phyloP scores from a whole-genome alignment of 805 yeast species.

The Metschnikowia hibisci region DNA sequence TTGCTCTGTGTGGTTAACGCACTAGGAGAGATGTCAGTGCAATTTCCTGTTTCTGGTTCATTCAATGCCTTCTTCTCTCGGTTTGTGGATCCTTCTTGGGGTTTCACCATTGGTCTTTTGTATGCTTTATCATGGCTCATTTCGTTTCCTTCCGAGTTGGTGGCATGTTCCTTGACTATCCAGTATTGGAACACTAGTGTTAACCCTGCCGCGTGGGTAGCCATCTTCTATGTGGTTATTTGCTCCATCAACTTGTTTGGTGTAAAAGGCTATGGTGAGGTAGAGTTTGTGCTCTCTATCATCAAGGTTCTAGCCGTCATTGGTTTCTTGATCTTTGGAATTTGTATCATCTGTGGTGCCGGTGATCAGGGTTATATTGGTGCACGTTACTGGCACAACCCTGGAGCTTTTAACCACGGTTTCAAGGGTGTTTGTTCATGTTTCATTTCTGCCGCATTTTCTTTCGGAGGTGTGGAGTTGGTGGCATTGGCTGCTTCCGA shows the following conservation, averaged over 20 bases:
- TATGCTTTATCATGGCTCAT: conserved; percentile 31
- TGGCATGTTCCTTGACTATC: conserved; percentile 35
- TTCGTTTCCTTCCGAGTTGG: conserved; percentile 28
- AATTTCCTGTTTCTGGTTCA: conserved; percentile 21
- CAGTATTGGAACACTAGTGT: conserved; percentile 31
- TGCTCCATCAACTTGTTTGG: conserved; percentile 35
- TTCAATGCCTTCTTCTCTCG: conserved; percentile 21
- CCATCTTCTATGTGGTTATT: conserved; percentile 31
- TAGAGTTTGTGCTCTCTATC: conserved; percentile 24
- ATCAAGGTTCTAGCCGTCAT: conserved; percentile 26
- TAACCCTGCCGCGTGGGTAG: conserved; percentile 37
- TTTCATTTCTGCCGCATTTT: conserved; percentile 54
- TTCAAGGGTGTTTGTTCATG: conserved; percentile 54
- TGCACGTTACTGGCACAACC: conserved; percentile 46
- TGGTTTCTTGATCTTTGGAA: conserved; percentile 25
- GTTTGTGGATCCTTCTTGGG: conserved; percentile 23
- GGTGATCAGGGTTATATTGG: conserved; percentile 48
- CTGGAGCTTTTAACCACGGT: conserved; percentile 53
- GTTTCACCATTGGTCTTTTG: conserved; percentile 22
- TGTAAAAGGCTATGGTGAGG: conserved; percentile 30
- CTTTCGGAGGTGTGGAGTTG: conserved; percentile 60
- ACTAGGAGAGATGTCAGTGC: conserved; percentile 22
- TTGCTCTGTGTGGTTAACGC: conserved; percentile 20
- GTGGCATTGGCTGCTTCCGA: conserved; percentile 59
- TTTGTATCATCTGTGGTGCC: conserved; percentile 42